A percentile compares a stretch with the other conserved stretches of the same genome.
Evolutionary conservation across 306 rosid species (phyloP).

Genomic region (Vigna trinervia): DNA sequence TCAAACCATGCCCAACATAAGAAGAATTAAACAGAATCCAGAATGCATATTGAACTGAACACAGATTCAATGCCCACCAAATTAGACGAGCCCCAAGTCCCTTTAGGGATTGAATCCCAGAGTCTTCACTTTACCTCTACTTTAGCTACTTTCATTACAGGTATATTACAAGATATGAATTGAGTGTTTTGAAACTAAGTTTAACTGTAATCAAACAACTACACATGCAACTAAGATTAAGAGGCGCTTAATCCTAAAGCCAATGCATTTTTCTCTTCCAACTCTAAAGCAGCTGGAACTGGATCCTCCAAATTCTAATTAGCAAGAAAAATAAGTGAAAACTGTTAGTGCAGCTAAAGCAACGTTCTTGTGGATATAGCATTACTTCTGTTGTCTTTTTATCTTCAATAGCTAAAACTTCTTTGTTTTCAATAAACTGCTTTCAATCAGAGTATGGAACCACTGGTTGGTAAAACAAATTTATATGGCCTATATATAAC

Average conservation of each 20-base stretch:
- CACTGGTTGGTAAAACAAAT: conserved; percentile 25
- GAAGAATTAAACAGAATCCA: too few species aligned
- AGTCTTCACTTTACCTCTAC: too few species aligned
- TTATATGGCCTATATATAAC: background rate
- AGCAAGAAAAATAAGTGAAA: conserved; percentile 29
- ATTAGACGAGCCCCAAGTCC: too few species aligned
- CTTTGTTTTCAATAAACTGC: conserved; percentile 74
- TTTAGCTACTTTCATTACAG: too few species aligned
- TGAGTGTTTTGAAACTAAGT: too few species aligned
- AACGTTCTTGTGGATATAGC: conserved; percentile 6
- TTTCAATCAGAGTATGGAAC: conserved; percentile 40
- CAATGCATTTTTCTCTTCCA: conserved; percentile 92
- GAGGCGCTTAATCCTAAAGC: conserved; percentile 50
- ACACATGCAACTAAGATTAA: background rate
- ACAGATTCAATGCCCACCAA: too few species aligned
- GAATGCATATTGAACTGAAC: too few species aligned
- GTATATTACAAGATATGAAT: too few species aligned
- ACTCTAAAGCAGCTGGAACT: conserved; percentile 73
- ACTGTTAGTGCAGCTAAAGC: conserved; percentile 4
- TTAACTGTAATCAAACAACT: too few species aligned
- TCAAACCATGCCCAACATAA: conserved; percentile 1
- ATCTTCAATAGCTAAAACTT: conserved; percentile 86
- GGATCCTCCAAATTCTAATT: conserved; percentile 85
- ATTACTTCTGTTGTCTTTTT: conserved; percentile 61
- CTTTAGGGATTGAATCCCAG: too few species aligned